Percentiles rank a stretch among this genome's conserved stretches.
These are phyloP conservation scores for Porogramme epimiltina DNA, from an alignment of 1,284 basidiomycete genomes.

Conservation along the genomic window DNA sequence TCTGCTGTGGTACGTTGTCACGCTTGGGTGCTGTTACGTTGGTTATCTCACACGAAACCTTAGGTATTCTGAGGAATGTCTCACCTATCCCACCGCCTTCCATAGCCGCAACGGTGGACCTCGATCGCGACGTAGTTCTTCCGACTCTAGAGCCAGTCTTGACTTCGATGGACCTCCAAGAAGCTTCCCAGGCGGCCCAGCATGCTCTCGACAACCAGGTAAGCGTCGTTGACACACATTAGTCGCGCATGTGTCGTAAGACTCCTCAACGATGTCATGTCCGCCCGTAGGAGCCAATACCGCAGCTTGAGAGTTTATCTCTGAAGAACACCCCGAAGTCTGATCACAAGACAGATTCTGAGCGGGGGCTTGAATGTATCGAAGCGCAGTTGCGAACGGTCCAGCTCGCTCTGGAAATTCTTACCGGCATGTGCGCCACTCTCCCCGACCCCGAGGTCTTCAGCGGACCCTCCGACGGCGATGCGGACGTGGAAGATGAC, in stretches of 20 bases:
- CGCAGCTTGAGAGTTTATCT: slow-evolving; percentile 57
- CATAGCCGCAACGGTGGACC: slow-evolving; percentile 61
- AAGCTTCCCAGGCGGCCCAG: slow-evolving; percentile 53
- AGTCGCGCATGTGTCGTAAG: slow-evolving; percentile 3
- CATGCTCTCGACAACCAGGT: slow-evolving; percentile 60
- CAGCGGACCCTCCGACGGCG: slow-evolving; percentile 35
- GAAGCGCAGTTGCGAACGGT: slow-evolving; percentile 76
- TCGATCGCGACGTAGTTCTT: slow-evolving; percentile 72
- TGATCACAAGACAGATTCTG: slow-evolving; percentile 72
- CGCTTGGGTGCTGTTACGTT: background rate
- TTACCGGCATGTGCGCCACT: slow-evolving; percentile 87
- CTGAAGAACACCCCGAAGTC: slow-evolving; percentile 63
- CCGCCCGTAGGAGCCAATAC: slow-evolving; percentile 38
- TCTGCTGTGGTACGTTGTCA: slow-evolving; percentile 65
- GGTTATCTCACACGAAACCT: slow-evolving; percentile 4
- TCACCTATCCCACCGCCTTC: slow-evolving; percentile 70
- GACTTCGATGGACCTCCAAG: slow-evolving; percentile 59
- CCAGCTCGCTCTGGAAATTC: slow-evolving; percentile 80
- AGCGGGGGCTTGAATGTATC: slow-evolving; percentile 72
- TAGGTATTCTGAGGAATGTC: slow-evolving; percentile 79
- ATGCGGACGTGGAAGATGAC: slow-evolving; percentile 40
- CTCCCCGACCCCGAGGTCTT: slow-evolving; percentile 70
- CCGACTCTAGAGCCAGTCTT: slow-evolving; percentile 75
- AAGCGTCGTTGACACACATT: slow-evolving; percentile 17
- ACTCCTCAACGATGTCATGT: slow-evolving; percentile 1